Conservation (phyloP, 2,329 filamentous ascomycete genomes). For the Zasmidium angulare region DNA sequence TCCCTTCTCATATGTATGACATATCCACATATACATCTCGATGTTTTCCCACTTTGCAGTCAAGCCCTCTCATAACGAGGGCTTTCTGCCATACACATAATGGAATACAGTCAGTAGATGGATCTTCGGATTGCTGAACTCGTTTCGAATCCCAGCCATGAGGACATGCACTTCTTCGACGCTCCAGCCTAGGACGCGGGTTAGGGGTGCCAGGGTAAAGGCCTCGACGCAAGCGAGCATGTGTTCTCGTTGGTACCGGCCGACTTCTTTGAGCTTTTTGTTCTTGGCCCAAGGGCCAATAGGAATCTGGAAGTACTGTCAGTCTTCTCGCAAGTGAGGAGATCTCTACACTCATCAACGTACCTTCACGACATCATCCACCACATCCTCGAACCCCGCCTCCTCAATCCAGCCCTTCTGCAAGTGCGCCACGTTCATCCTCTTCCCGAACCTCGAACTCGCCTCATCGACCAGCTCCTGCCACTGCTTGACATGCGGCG, state of each 20-base stretch:
- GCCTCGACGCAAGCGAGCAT: conserved; percentile 21
- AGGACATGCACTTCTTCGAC: conserved; percentile 16
- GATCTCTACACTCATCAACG: not conserved
- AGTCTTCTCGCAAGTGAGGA: not conserved
- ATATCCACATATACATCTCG: not conserved
- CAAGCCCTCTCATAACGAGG: not conserved
- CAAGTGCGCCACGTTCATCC: conserved; percentile 15
- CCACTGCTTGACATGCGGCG: conserved; percentile 15
- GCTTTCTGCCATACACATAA: conserved; percentile 16
- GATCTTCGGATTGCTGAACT: conserved; percentile 16
- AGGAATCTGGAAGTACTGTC: conserved; percentile 9
- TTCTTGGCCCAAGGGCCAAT: conserved; percentile 38
- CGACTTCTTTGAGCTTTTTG: conserved; percentile 39
- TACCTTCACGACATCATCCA: conserved; percentile 17
- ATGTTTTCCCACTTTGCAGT: not conserved
- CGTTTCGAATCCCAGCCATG: conserved; percentile 17
- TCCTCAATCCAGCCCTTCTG: conserved; percentile 18
- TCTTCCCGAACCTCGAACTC: conserved; percentile 12
- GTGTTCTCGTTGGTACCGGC: conserved; percentile 25
- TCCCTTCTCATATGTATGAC: not conserved
- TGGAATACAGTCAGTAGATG: conserved; percentile 13
- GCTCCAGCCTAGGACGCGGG: conserved; percentile 40
- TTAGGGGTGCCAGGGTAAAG: conserved; percentile 43
- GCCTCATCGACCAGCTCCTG: conserved; percentile 17
- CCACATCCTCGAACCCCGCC: conserved; percentile 22